These are phyloP conservation scores for Coniochaeta ligniaria DNA, from an alignment of 2,329 filamentous ascomycete genomes.

Conservation along the genomic window DNA sequence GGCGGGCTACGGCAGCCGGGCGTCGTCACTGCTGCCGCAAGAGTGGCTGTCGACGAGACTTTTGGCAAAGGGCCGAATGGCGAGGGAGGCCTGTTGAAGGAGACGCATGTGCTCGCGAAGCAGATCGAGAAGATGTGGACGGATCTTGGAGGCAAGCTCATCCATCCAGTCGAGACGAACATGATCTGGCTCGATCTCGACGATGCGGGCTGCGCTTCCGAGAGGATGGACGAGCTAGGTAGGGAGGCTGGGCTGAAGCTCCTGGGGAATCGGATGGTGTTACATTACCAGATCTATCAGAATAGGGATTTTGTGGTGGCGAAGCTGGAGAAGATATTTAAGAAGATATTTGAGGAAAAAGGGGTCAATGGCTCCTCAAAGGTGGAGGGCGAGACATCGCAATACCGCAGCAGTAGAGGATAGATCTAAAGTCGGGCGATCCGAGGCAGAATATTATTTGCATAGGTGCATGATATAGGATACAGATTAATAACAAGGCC, in stretches of 20 bases:
- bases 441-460: no score
- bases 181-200: conserved; percentile 82
- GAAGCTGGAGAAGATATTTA: conserved; percentile 49
- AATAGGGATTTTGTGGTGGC: conserved; percentile 52
- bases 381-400: neutral
- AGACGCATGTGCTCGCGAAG: conserved; percentile 56
- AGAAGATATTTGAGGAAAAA: conserved; percentile 21
- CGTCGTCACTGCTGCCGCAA: conserved; percentile 66
- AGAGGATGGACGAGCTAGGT: conserved; percentile 30
- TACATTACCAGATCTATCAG: conserved; percentile 55
- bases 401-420: conserved; percentile 2
- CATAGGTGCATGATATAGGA: neutral
- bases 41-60: conserved; percentile 72
- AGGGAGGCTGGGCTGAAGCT: conserved; percentile 34
- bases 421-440: neutral
- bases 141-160: conserved; percentile 58
- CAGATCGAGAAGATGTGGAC: conserved; percentile 58
- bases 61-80: conserved; percentile 54
- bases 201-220: conserved; percentile 38
- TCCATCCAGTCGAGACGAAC: conserved; percentile 74
- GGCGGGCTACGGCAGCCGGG: conserved; percentile 73
- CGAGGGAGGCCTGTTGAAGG: conserved; percentile 53
- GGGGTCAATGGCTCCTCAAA: neutral
- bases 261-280: conserved; percentile 33
- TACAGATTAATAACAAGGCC: neutral